Base-by-base conservation (phyloP, 371 early-diverging fungal species). In the Mucor racemosus region DNA sequence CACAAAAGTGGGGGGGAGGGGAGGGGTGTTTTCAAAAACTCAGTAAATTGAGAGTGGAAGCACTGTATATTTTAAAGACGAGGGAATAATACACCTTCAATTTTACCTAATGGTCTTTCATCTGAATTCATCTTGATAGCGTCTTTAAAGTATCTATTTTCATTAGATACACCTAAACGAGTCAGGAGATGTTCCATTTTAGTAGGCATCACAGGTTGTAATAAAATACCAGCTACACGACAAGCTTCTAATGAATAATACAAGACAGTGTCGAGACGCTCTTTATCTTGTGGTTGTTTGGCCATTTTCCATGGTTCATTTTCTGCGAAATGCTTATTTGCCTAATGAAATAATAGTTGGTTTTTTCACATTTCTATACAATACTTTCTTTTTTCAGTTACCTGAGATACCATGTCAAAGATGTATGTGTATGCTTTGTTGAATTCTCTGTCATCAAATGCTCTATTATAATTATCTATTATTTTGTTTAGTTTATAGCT, bases 161-260 rank as follows among this genome's bases (percentile, higher is more conserved):
- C 68, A 5, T 38, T 53, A 8, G 80, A 59, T 3, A 92, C 78
- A 33, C 82, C 85, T 11, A 94, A 75, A 10, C 81, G 81, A 38
- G 89, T 86, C 64, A 98, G 73, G 41, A 97, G 71, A 38, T 64
- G 63, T 1, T 72, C 66, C 66, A 88, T 83, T 74, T 93, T 95
- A 5, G 76, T 77, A 4, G 98, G 98, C 89, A 97, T 95, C 19
- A 96, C 87, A 8, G 96, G 95, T 67, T 91, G 92, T 60, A 97
- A 76, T 41, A 95, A 67, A 38, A 95, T 79, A 19, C 87, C 90
- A 5, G 90, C 84, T 10, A 94, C 63, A 8, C 97, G 87, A 41
- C 89, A 84, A 0, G 94, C 78, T 67, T 96, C 97, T 42, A 91
- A 79, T 1, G 92, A 78, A 59, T 90, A 82, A 76, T 87, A 93